Evolutionary conservation across 352 stramenopile genomes (phyloP).

Genomic region (Plasmopara viticola): DNA sequence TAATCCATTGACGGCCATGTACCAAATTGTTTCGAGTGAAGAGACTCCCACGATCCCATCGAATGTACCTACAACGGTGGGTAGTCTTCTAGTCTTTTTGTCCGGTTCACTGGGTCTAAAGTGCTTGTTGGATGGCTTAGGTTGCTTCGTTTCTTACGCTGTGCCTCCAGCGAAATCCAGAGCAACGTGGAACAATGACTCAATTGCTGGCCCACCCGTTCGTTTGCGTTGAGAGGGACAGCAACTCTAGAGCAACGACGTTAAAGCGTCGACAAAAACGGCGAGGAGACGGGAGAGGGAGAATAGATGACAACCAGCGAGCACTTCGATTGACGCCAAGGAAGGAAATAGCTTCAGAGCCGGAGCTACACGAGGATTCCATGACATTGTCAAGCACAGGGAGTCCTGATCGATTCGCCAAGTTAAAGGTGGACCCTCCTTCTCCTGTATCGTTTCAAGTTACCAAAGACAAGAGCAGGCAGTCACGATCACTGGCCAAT

Average conservation of each 20-base stretch:
- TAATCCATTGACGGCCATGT: conserved; percentile 89
- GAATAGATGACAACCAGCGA: conserved; percentile 8
- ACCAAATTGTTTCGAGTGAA: conserved; percentile 78
- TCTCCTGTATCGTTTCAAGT: background rate
- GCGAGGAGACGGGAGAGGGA: background rate
- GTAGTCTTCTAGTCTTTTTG: background rate
- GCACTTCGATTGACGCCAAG: conserved; percentile 4
- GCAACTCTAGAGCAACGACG: conserved; percentile 9
- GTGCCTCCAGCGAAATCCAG: conserved; percentile 62
- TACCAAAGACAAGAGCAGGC: conserved; percentile 2
- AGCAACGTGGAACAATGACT: conserved; percentile 71
- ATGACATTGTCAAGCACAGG: conserved; percentile 11
- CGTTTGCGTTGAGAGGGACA: conserved; percentile 24
- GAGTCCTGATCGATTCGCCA: conserved; percentile 4
- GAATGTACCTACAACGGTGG: conserved; percentile 29
- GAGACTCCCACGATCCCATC: conserved; percentile 53
- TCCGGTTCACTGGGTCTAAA: too few species aligned
- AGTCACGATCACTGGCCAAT: conserved; percentile 6
- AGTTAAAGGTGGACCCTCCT: background rate
- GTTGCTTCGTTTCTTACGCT: conserved; percentile 47
- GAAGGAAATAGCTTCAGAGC: conserved; percentile 5
- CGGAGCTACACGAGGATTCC: conserved; percentile 18
- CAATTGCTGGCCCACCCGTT: conserved; percentile 92
- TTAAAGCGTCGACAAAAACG: conserved; percentile 9
- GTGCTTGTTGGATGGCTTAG: conserved; percentile 12